phyloP scores from a whole-genome alignment of 2,329 filamentous ascomycete species.

The Beauveria pseudobassiana region DNA sequence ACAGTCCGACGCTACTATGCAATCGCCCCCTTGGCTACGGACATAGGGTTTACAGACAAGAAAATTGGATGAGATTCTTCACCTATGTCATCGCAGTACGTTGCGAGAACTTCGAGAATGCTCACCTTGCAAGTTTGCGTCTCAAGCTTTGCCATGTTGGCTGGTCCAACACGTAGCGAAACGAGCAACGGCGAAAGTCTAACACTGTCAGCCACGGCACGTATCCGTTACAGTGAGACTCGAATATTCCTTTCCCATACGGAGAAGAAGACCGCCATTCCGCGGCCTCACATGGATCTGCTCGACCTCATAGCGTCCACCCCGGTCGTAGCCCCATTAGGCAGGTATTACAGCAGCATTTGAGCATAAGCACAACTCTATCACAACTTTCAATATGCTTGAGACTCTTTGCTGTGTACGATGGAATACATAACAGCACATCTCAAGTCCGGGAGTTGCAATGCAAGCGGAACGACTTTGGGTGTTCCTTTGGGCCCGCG shows the following conservation, averaged over 20 bases:
- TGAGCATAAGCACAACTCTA: neutral
- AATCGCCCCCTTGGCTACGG: neutral
- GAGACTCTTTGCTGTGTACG: neutral
- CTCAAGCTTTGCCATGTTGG: neutral
- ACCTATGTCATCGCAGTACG: neutral
- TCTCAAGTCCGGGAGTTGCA: neutral
- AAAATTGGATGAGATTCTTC: too few relatives aligned
- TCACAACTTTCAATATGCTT: neutral
- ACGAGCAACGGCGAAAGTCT: neutral
- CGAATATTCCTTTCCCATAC: neutral
- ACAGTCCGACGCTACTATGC: neutral
- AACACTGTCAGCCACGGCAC: neutral
- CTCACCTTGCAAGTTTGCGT: neutral
- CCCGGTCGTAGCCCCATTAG: neutral
- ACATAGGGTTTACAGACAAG: neutral
- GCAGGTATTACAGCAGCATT: neutral
- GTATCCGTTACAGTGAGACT: too few relatives aligned
- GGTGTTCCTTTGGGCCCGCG: too few relatives aligned
- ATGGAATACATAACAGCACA: neutral
- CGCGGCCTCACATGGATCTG: neutral
- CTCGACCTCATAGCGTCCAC: neutral
- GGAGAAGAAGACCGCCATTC: neutral
- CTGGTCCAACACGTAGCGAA: neutral
- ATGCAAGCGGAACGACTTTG: neutral
- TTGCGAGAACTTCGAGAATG: neutral